phyloP scores from a whole-genome alignment of 768 basidiomycete species.

The Calocera viscosa region DNA sequence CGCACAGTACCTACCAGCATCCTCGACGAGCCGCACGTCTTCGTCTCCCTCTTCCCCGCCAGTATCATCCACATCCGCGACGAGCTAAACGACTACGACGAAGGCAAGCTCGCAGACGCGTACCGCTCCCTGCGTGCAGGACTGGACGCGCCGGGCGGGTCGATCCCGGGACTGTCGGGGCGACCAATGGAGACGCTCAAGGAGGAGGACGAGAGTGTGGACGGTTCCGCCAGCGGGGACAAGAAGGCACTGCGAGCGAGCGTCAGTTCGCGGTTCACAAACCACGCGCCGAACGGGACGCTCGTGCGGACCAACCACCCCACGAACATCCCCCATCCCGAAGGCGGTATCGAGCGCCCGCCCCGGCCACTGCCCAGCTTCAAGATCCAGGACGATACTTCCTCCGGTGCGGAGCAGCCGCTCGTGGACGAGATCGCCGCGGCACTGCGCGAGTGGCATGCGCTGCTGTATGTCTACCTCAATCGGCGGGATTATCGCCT shows the following conservation, averaged over 20 bases:
- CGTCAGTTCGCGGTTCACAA: constrained; percentile 47
- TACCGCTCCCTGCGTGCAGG: constrained; percentile 42
- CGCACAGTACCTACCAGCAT: not conserved
- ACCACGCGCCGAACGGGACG: constrained; percentile 31
- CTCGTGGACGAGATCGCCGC: constrained; percentile 96
- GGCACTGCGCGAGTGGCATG: constrained; percentile 91
- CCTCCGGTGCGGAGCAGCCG: constrained; percentile 68
- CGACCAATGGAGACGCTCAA: constrained; percentile 41
- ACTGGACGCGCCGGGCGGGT: constrained; percentile 25
- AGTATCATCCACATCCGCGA: constrained; percentile 80
- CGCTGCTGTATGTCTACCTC: constrained; percentile 81
- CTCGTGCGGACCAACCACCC: constrained; percentile 13
- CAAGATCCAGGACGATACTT: constrained; percentile 88
- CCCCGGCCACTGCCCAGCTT: constrained; percentile 85
- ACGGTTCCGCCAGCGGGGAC: not conserved
- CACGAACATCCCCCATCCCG: constrained; percentile 20
- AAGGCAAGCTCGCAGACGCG: constrained; percentile 68
- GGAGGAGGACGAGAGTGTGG: constrained; percentile 46
- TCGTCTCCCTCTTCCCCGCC: constrained; percentile 88
- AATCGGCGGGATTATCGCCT: constrained; percentile 78
- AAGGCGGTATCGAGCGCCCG: constrained; percentile 37
- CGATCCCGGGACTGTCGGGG: constrained; percentile 26
- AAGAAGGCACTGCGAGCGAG: constrained; percentile 40
- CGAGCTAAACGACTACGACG: constrained; percentile 65
- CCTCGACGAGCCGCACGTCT: constrained; percentile 38